These are phyloP conservation scores for Tolypocladium sp. DNA, from an alignment of 2,329 filamentous ascomycete genomes.

Conservation along the genomic window DNA sequence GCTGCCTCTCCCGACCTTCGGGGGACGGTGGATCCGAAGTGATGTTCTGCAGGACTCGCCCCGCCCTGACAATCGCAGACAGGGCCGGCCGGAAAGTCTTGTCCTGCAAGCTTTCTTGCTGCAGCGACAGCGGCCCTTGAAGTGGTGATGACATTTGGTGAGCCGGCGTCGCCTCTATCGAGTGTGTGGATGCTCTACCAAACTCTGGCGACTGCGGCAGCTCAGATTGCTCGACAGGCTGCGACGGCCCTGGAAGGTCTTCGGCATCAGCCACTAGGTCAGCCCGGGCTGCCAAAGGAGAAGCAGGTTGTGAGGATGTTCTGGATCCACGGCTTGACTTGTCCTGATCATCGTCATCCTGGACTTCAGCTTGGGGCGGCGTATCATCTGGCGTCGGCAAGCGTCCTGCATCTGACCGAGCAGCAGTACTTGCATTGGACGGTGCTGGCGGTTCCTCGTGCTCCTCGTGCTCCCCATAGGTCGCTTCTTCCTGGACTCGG, in stretches of 20 bases:
- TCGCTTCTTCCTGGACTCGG: conserved; percentile 1
- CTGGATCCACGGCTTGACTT: conserved; percentile 8
- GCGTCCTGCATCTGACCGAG: conserved; percentile 31
- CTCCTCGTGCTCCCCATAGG: conserved; percentile 5
- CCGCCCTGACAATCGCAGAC: conserved; percentile 50
- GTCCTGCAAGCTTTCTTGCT: conserved; percentile 16
- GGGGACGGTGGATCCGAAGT: conserved; percentile 51
- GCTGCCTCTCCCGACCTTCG: conserved; percentile 36
- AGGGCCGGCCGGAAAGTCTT: conserved; percentile 32
- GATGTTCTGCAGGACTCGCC: conserved; percentile 46
- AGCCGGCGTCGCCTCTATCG: conserved; percentile 22
- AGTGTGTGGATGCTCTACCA: conserved; percentile 11
- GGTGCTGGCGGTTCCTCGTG: conserved; percentile 4
- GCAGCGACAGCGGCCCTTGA: conserved; percentile 21
- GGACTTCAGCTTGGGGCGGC: conserved; percentile 25
- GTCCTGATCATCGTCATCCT: conserved; percentile 7
- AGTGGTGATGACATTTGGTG: conserved; percentile 28
- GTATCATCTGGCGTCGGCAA: conserved; percentile 46
- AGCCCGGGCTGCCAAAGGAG: not conserved
- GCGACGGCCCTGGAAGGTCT: conserved; percentile 4
- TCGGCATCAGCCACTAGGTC: not conserved
- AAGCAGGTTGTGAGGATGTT: not conserved
- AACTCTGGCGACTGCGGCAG: conserved; percentile 6
- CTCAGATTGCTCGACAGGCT: conserved; percentile 5
- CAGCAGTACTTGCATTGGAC: conserved; percentile 21